Base-by-base conservation (phyloP, 2,329 filamentous ascomycete genomes). In the Ophiocordyceps camponoti-saundersi region DNA sequence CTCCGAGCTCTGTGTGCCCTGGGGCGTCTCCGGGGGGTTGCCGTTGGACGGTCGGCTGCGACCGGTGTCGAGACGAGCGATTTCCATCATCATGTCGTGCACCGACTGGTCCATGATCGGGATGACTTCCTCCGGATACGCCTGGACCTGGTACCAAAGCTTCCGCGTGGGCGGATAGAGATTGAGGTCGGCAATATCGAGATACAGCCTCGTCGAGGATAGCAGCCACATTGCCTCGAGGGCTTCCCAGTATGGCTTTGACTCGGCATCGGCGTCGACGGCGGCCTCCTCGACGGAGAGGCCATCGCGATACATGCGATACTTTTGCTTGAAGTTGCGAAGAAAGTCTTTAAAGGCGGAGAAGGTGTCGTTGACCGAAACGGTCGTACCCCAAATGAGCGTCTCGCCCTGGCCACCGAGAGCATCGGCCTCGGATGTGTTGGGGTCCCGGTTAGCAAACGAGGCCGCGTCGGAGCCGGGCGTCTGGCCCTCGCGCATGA, bases 321-420 rank as follows among this genome's bases (percentile, higher is more conserved):
- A 96, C 64, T 95, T 95, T 54, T 79, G 81, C 50, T 88, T 86
- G 56, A 92, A 98, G 61, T 94, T 93, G 59, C 80, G 79, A 26
- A 98, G 69, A 58, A 98, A 98, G 52, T 92, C 88, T 59, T 92
- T 90, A 70, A 95, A 94, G 0, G 81, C 73, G 46, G 80, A 77
- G 62, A 93, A 85, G 0, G 87, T 88, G 61, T 96, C 89, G 50
- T 86, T 79, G 46, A 98, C 83, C 6, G 90, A 95, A 45, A 98
- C 85, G 39, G 94, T 96, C 42, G 92, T 98, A 62, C 92, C 92
- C 92, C 92, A 98, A 52, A 98, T 90, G 48, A 93, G 78, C 54
- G 83, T 80, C 48, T 82, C 82, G 39, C 85, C 85, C 49, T 78
- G 78, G 2, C 89, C 92, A 39, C 88, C 90, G 40, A 95, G 76